phyloP scores from a whole-genome alignment of 179 eudicot species.

The Silene vulgaris region DNA sequence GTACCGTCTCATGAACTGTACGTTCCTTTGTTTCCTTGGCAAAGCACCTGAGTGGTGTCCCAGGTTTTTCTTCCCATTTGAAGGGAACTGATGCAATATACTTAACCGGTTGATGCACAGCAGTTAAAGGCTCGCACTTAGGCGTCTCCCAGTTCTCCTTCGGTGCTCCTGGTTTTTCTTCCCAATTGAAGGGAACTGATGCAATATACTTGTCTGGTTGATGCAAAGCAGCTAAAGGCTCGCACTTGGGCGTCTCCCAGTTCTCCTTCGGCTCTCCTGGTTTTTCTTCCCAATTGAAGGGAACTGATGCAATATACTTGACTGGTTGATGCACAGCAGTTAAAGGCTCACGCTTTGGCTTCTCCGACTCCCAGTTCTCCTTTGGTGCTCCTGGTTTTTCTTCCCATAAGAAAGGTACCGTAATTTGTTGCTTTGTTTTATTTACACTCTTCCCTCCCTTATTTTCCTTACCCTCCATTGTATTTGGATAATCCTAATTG shows the following conservation, averaged over 20 bases:
- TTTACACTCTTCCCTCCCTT: constrained; percentile 24
- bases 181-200: constrained; percentile 78
- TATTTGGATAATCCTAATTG: background rate
- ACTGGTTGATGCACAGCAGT: constrained; percentile 31
- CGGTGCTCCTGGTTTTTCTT: constrained; percentile 88
- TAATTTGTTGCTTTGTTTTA: constrained; percentile 45
- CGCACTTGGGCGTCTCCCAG: constrained; percentile 45
- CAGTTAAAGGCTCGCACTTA: constrained; percentile 14
- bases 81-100: constrained; percentile 66
- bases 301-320: constrained; percentile 56
- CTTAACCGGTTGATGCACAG: constrained; percentile 39
- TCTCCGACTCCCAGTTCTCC: constrained; percentile 59
- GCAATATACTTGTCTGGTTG: constrained; percentile 48
- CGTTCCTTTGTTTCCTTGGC: constrained; percentile 22
- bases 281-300: constrained; percentile 86
- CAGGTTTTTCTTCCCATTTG: constrained; percentile 88
- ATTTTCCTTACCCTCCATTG: constrained; percentile 40
- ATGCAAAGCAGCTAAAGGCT: constrained; percentile 20
- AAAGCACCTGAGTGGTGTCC: constrained; percentile 62
- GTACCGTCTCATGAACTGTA: constrained; percentile 18
- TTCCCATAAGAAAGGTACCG: constrained; percentile 88
- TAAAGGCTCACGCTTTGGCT: constrained; percentile 25
- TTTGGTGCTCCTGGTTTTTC: constrained; percentile 69
- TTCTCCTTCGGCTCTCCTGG: constrained; percentile 74
- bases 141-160: constrained; percentile 55